Conservation (phyloP, 2,329 filamentous ascomycete species). For the Diaporthe ampelina region DNA sequence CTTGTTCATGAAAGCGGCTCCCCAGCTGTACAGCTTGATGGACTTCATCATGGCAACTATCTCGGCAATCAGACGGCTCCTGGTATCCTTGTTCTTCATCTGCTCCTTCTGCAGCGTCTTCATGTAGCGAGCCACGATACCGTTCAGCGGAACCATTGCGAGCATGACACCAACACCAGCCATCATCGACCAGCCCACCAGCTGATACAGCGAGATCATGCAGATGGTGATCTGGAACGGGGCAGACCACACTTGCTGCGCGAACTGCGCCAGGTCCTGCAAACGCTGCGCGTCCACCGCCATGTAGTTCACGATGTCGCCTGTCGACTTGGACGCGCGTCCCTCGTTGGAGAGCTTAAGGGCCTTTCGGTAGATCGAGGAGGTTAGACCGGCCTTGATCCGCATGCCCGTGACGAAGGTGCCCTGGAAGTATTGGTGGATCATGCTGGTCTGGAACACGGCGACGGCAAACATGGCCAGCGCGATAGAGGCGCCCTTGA, state of each 20-base stretch:
- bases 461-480: conserved; percentile 93
- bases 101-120: conserved; percentile 94
- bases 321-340: conserved; percentile 87
- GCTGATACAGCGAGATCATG: conserved; percentile 94
- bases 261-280: conserved; percentile 94
- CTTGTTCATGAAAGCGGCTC: conserved; percentile 96
- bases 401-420: conserved; percentile 97
- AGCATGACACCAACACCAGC: conserved; percentile 96
- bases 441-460: conserved; percentile 85
- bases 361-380: conserved; percentile 93
- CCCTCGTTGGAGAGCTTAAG: conserved; percentile 94
- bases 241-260: conserved; percentile 95
- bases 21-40: conserved; percentile 99
- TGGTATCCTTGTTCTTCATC: conserved; percentile 99
- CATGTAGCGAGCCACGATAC: conserved; percentile 91
- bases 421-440: conserved; percentile 98
- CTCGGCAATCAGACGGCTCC: conserved; percentile 94
- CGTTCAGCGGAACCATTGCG: conserved; percentile 96
- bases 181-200: conserved; percentile 96
- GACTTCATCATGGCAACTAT: conserved; percentile 99
- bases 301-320: conserved; percentile 99
- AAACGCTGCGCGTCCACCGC: conserved; percentile 96
- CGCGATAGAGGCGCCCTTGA: conserved; percentile 89
- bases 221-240: conserved; percentile 97
- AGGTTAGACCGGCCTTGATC: conserved; percentile 90